These are phyloP conservation scores for Tulasnella sp. DNA, from an alignment of 768 basidiomycete genomes.

Conservation along the genomic window DNA sequence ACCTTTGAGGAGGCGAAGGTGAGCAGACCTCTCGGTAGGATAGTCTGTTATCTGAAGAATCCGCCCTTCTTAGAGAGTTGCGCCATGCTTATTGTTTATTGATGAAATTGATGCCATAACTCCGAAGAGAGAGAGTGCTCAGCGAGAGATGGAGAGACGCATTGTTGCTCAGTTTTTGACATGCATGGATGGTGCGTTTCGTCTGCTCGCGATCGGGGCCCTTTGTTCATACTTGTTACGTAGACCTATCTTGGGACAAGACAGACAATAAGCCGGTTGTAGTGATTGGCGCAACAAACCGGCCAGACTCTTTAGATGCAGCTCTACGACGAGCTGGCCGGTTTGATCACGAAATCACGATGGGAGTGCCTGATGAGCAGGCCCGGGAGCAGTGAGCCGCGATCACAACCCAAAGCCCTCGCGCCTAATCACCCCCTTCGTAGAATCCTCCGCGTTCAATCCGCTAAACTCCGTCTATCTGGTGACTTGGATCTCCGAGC, in stretches of 20 bases:
- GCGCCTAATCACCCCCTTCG: background rate
- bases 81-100: slow-evolving; percentile 91
- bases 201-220: background rate
- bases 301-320: slow-evolving; percentile 90
- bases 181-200: slow-evolving; percentile 87
- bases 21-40: slow-evolving; percentile 27
- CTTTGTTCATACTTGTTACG: background rate
- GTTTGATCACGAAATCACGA: slow-evolving; percentile 96
- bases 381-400: slow-evolving; percentile 76
- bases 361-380: slow-evolving; percentile 93
- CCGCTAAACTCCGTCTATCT: slow-evolving; percentile 73
- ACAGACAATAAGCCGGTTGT: slow-evolving; percentile 88
- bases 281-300: slow-evolving; percentile 94
- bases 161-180: slow-evolving; percentile 97
- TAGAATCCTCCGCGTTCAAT: slow-evolving; percentile 86
- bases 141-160: slow-evolving; percentile 95
- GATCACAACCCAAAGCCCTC: background rate
- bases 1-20: slow-evolving; percentile 98
- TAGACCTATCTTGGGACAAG: slow-evolving; percentile 94
- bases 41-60: background rate
- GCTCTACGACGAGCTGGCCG: slow-evolving; percentile 89
- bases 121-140: slow-evolving; percentile 94
- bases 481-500: slow-evolving; percentile 83
- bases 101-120: slow-evolving; percentile 99
- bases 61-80: slow-evolving; percentile 55